These are phyloP conservation scores for Pyrenochaeta sp. DNA, from an alignment of 2,329 filamentous ascomycete genomes.

Conservation along the genomic window DNA sequence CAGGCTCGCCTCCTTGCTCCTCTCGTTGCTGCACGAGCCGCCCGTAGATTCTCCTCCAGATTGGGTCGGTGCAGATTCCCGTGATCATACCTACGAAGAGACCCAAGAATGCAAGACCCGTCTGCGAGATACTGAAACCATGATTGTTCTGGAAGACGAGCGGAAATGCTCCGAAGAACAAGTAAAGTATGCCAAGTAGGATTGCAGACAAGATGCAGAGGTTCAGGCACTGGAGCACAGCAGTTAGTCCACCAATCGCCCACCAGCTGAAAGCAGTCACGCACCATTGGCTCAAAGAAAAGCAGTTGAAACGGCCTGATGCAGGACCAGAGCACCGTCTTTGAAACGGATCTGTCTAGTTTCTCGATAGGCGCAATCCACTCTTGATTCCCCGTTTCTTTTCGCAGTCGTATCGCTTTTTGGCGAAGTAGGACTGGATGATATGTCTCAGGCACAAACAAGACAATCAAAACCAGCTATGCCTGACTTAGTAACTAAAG, in stretches of 20 bases:
- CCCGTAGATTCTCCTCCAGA: constrained; percentile 70
- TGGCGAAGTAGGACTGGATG: constrained; percentile 72
- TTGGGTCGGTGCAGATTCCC: constrained; percentile 67
- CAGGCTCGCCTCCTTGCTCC: constrained; percentile 59
- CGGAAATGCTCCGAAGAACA: constrained; percentile 89
- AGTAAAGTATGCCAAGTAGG: constrained; percentile 84
- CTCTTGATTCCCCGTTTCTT: constrained; percentile 77
- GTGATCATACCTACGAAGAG: constrained; percentile 69
- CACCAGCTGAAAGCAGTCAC: constrained; percentile 11
- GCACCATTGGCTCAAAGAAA: constrained; percentile 78
- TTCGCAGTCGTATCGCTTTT: constrained; percentile 74
- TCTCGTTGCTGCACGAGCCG: constrained; percentile 64
- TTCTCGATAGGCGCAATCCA: constrained; percentile 82
- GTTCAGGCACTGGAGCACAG: constrained; percentile 63
- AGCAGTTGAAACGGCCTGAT: constrained; percentile 79
- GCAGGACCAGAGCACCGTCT: constrained; percentile 59
- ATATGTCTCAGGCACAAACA: constrained; percentile 89
- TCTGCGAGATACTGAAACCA: constrained; percentile 79
- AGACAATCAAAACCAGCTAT: constrained; percentile 68
- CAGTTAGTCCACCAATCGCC: constrained; percentile 37
- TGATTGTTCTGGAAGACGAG: constrained; percentile 79
- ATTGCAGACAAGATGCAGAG: constrained; percentile 85
- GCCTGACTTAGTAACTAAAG: constrained; percentile 21
- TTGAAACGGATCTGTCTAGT: constrained; percentile 69
- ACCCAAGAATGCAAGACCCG: constrained; percentile 78